A percentile compares a stretch with the other conserved stretches of the same genome.
phyloP scores from a whole-genome alignment of 495 filamentous ascomycete species.

The Hypomontagnella submonticulosa region DNA sequence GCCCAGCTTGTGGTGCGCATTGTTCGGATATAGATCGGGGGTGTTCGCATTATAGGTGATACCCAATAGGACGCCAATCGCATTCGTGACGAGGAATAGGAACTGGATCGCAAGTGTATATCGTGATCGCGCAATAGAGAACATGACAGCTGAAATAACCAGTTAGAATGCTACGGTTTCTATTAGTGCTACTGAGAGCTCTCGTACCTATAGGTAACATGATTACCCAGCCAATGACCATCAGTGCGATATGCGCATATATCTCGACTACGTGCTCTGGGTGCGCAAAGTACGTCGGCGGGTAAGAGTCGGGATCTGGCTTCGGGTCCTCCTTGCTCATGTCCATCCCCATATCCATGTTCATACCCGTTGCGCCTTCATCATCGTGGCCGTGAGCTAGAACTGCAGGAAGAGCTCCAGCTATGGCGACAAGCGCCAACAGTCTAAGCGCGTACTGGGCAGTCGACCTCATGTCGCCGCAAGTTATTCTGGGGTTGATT shows the following conservation, averaged over 20 bases:
- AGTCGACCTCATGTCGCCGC: slow-evolving; percentile 40
- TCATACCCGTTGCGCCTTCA: slow-evolving; percentile 50
- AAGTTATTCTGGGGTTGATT: slow-evolving; percentile 4
- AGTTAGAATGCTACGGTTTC: slow-evolving; percentile 33
- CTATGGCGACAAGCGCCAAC: slow-evolving; percentile 44
- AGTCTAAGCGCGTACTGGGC: slow-evolving; percentile 36
- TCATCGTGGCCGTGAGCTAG: slow-evolving; percentile 58
- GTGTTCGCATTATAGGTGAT: slow-evolving; percentile 84
- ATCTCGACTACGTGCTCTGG: slow-evolving; percentile 73
- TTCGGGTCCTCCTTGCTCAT: slow-evolving; percentile 54
- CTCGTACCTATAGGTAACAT: slow-evolving; percentile 81
- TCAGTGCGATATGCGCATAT: slow-evolving; percentile 80
- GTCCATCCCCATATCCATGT: slow-evolving; percentile 62
- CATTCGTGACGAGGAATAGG: slow-evolving; percentile 78
- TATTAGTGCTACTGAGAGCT: neutral
- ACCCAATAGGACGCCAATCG: slow-evolving; percentile 73
- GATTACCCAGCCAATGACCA: slow-evolving; percentile 85
- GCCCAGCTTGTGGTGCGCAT: slow-evolving; percentile 88
- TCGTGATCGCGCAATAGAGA: slow-evolving; percentile 84
- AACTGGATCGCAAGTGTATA: slow-evolving; percentile 79
- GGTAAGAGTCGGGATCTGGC: slow-evolving; percentile 54
- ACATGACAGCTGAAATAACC: slow-evolving; percentile 75
- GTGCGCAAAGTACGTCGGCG: slow-evolving; percentile 80
- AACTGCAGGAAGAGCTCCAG: slow-evolving; percentile 48
- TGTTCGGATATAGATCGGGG: slow-evolving; percentile 88